Evolutionary conservation across 139 green algal species (phyloP).

Genomic region (Tetraselmis striata): DNA sequence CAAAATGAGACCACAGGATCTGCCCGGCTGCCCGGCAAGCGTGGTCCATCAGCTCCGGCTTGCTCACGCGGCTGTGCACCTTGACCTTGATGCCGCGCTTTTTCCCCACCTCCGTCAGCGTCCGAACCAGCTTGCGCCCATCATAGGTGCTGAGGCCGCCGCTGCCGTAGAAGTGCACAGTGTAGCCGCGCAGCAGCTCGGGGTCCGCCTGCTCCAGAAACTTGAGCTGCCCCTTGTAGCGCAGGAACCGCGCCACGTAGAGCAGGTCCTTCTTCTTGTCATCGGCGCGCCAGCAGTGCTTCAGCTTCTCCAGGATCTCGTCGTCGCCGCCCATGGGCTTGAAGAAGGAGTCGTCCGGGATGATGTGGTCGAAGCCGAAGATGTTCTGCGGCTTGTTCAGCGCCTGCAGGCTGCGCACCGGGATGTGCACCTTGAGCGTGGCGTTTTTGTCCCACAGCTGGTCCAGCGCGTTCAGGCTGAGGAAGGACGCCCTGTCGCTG

Average conservation of each 20-base stretch:
- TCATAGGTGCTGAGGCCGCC: background rate
- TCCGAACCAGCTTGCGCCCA: background rate
- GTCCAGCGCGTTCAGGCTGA: background rate
- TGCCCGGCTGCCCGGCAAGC: background rate
- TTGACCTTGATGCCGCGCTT: background rate
- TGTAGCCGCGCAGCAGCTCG: background rate
- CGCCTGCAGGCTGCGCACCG: background rate
- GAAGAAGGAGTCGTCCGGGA: background rate
- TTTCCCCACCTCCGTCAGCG: background rate
- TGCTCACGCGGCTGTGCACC: background rate
- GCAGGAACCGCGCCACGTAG: background rate
- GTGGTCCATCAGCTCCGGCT: background rate
- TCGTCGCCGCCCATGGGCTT: background rate
- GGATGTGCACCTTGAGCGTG: background rate
- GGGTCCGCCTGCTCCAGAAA: background rate
- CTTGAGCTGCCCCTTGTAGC: background rate
- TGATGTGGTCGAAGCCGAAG: background rate
- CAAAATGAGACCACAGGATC: background rate
- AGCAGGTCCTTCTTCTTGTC: background rate
- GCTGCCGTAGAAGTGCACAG: background rate
- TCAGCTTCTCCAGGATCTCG: background rate
- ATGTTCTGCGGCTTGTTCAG: background rate
- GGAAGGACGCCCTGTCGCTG: background rate
- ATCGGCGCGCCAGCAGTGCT: background rate
- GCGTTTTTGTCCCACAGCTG: background rate